Base-by-base conservation (phyloP, 129 eudicot genomes). In the Centella asiatica region DNA sequence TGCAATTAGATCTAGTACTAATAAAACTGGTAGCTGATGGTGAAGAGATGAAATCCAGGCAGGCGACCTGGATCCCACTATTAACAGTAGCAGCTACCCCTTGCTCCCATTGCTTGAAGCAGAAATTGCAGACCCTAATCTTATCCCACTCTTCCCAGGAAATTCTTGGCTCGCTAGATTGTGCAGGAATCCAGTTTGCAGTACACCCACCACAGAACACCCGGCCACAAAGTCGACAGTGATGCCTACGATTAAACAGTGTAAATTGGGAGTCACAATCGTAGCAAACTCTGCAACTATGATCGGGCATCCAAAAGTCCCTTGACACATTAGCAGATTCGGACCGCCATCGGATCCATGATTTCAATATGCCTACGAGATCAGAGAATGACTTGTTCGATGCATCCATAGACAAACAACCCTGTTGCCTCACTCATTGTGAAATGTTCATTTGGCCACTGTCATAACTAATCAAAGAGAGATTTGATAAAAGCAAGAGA, bases 291-390 rank as follows among this genome's bases (percentile, higher is more conserved):
- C 93, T 78, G 55, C 97, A 90, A 63, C 97, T 86, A 73, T 90
- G 72, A 80, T 90, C 97, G 71, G 95, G 97, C 97, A 90, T 90
- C 97, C 97, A 90, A 72, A 90, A 90, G 75, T 86, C 94, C 94
- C 95, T 83, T 37, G 97, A 90, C 67, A 86, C 94, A 73, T 86
- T 76, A 65, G 86, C 81, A 4, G 92, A 85, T 69, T 86, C 81
- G 2, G 83, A 66, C 56, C 81, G 80, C 74, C 89, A 77, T 67
- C 84, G 93, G 73, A 90, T 74, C 93, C 83, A 86, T 3, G 89
- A 81, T 66, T 74, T 90, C n/a, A 90, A 63, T 18, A 63, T 34
- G 44, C 83, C 86, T 40, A 86, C 46, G 36, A 83, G 72, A 81
- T 77, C 84, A 77, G 81, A 57, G 53, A 70, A 73, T 33, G 76